Evolutionary conservation across 805 yeast species (phyloP).

Genomic region (Candida silvatica): DNA sequence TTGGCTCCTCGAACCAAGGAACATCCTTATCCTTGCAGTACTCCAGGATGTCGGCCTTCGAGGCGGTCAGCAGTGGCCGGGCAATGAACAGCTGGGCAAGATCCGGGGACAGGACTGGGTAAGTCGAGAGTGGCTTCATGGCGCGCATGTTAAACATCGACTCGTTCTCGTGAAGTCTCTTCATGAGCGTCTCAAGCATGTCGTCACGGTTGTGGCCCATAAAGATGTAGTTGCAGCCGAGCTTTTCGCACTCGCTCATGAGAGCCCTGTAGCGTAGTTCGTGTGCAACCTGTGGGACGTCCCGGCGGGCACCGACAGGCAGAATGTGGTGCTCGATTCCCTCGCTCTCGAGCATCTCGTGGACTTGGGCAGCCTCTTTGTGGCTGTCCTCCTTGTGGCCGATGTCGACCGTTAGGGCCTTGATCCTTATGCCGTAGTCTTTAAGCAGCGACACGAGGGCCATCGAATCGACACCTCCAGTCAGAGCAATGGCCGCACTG

Average conservation of each 20-base stretch:
- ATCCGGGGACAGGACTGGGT: conserved; percentile 8
- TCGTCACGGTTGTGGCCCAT: conserved; percentile 69
- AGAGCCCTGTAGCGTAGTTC: conserved; percentile 32
- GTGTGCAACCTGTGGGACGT: conserved; percentile 35
- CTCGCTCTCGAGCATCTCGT: conserved; percentile 10
- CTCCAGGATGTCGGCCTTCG: conserved; percentile 35
- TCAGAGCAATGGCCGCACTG: conserved; percentile 40
- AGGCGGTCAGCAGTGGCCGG: conserved; percentile 45
- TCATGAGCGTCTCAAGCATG: conserved; percentile 60
- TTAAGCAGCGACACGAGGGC: conserved; percentile 27
- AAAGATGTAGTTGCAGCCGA: conserved; percentile 30
- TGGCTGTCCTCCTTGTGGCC: conserved; percentile 38
- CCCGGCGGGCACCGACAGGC: conserved; percentile 9
- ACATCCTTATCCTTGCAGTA: conserved; percentile 35
- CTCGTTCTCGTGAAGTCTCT: conserved; percentile 39
- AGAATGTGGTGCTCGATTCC: conserved; percentile 20
- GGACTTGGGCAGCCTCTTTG: conserved; percentile 39
- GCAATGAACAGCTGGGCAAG: conserved; percentile 17
- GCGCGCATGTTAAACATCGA: conserved; percentile 54
- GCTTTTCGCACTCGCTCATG: conserved; percentile 35
- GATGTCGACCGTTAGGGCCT: conserved; percentile 65
- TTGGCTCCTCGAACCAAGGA: conserved; percentile 63
- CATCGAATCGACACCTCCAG: conserved; percentile 83
- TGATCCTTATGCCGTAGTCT: conserved; percentile 17
- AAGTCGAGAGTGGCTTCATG: conserved; percentile 23